A percentile compares a stretch with the other conserved stretches of the same genome.
These are phyloP conservation scores for Leptosphaerulina australis DNA, from an alignment of 2,329 filamentous ascomycete species.

Conservation along the genomic window DNA sequence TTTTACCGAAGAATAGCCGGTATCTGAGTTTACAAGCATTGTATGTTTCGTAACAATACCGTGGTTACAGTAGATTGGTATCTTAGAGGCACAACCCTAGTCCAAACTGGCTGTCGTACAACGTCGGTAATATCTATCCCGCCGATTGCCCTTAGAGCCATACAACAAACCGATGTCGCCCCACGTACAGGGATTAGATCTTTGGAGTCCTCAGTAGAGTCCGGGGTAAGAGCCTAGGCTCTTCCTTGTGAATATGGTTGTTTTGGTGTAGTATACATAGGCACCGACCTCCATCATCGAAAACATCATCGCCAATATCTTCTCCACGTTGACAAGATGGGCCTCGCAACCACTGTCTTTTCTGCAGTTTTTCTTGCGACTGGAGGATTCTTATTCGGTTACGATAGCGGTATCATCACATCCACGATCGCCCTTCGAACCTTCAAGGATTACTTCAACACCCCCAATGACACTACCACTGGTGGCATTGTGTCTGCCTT, in stretches of 20 bases:
- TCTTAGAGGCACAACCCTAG: no score
- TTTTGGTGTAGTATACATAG: slow-evolving; percentile 6
- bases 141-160: slow-evolving; percentile 1
- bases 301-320: slow-evolving; percentile 3
- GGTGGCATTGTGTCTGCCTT: slow-evolving; percentile 50
- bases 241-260: neutral
- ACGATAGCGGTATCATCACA: slow-evolving; percentile 44
- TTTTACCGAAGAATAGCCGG: no score
- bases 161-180: neutral
- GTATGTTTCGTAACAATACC: no score
- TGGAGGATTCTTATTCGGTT: slow-evolving; percentile 39
- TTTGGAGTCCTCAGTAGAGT: slow-evolving; percentile 3
- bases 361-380: slow-evolving; percentile 28
- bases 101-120: no score
- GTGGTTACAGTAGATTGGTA: no score
- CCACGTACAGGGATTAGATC: neutral
- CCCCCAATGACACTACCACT: slow-evolving; percentile 28
- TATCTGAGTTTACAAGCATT: no score
- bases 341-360: slow-evolving; percentile 24
- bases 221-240: slow-evolving; percentile 5
- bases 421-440: slow-evolving; percentile 38
- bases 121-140: slow-evolving; percentile 8
- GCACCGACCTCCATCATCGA: neutral
- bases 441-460: slow-evolving; percentile 39
- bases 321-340: slow-evolving; percentile 17